phyloP scores from a whole-genome alignment of 2,329 filamentous ascomycete genomes.

The Fusarium marasasianum region DNA sequence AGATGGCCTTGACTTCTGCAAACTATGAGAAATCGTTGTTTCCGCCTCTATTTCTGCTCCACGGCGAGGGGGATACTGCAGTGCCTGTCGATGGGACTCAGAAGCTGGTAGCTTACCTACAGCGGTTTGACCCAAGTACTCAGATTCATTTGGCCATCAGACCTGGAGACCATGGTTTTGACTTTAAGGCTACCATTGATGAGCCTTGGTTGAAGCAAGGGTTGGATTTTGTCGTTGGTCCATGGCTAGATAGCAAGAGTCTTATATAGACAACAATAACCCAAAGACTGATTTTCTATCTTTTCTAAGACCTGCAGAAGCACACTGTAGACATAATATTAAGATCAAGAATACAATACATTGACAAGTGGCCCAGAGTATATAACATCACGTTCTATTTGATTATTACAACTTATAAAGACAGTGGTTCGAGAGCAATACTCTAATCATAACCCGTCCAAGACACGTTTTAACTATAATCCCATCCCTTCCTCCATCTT shows the following conservation, averaged over 20 bases:
- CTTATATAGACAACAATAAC: background rate
- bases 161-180: background rate
- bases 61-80: background rate
- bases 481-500: background rate
- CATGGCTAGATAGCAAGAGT: background rate
- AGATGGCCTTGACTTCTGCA: fast-evolving
- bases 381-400: background rate
- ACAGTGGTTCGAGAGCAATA: background rate
- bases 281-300: fast-evolving
- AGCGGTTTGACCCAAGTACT: background rate
- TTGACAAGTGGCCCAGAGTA: fast-evolving
- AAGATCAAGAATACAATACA: fast-evolving
- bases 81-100: background rate
- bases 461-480: background rate
- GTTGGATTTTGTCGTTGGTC: fast-evolving
- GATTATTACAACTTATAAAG: background rate
- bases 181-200: background rate
- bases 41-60: background rate
- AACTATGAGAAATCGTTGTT: background rate
- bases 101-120: background rate
- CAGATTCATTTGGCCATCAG: background rate
- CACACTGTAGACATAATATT: background rate
- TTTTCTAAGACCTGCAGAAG: fast-evolving
- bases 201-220: background rate
- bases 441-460: background rate